Evolutionary conservation across 2,329 filamentous ascomycete species (phyloP).

Genomic region (Ampelomyces quisqualis): DNA sequence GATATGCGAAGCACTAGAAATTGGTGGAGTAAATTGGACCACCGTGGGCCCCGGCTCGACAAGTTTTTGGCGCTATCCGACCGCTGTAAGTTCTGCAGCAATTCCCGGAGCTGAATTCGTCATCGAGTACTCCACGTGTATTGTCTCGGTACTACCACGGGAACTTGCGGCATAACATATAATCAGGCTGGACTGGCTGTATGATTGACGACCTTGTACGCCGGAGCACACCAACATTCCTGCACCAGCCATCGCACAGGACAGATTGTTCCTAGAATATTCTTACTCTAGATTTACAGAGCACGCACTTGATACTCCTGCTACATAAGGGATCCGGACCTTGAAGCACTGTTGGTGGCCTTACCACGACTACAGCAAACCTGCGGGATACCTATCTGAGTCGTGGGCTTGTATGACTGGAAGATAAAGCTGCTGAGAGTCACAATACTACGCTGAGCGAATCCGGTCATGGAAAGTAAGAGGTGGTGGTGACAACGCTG

Average conservation of each 20-base stretch:
- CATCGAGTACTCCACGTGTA: conserved; percentile 21
- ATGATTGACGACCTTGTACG: conserved; percentile 24
- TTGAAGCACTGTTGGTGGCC: conserved; percentile 29
- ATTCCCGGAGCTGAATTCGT: conserved; percentile 28
- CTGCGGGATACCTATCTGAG: conserved; percentile 23
- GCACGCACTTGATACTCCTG: conserved; percentile 27
- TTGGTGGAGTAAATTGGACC: conserved; percentile 13
- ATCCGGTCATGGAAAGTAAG: too few relatives aligned
- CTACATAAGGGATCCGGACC: conserved; percentile 33
- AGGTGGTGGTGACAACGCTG: too few relatives aligned
- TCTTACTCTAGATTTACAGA: too few relatives aligned
- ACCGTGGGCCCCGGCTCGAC: conserved; percentile 16
- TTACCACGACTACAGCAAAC: conserved; percentile 24
- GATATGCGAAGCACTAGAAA: conserved; percentile 19
- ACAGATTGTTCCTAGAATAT: too few relatives aligned
- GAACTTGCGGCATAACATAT: conserved; percentile 23
- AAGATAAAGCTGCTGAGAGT: conserved; percentile 26
- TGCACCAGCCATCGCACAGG: conserved; percentile 19
- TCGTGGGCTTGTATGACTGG: conserved; percentile 21
- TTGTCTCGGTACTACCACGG: conserved; percentile 33
- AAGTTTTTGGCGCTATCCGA: conserved; percentile 17
- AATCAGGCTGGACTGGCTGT: conserved; percentile 26
- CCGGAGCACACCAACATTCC: conserved; percentile 18
- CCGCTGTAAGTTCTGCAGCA: conserved; percentile 16
- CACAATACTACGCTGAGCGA: conserved; percentile 23